phyloP scores from a whole-genome alignment of 2,329 filamentous ascomycete genomes.

The Nemania abortiva region DNA sequence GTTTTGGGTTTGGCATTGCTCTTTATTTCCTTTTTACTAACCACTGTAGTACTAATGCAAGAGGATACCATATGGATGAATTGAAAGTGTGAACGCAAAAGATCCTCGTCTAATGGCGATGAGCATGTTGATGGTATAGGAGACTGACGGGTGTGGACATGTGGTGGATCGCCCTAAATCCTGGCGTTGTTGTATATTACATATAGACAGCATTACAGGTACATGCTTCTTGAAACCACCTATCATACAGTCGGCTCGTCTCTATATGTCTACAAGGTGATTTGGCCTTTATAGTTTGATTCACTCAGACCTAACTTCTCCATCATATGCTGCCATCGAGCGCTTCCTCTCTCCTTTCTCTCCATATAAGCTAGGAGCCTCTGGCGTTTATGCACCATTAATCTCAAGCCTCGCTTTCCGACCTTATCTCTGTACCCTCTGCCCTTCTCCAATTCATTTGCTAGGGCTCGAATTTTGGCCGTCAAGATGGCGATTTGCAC shows the following conservation, averaged over 20 bases:
- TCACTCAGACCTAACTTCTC: slow-evolving; percentile 86
- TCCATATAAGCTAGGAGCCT: slow-evolving; percentile 89
- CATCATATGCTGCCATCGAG: slow-evolving; percentile 88
- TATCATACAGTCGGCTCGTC: slow-evolving; percentile 43
- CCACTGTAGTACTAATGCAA: slow-evolving; percentile 61
- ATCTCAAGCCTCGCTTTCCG: slow-evolving; percentile 89
- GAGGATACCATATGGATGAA: slow-evolving; percentile 50
- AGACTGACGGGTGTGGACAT: slow-evolving; percentile 17
- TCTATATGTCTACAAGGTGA: slow-evolving; percentile 70
- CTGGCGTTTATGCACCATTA: slow-evolving; percentile 89
- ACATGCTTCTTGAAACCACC: slow-evolving; percentile 43
- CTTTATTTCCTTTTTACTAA: slow-evolving; percentile 47
- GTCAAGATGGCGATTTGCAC: slow-evolving; percentile 98
- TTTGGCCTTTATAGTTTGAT: slow-evolving; percentile 91
- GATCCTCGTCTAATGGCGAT: slow-evolving; percentile 36
- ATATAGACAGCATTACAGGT: slow-evolving; percentile 52
- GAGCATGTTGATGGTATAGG: slow-evolving; percentile 25
- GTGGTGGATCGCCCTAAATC: slow-evolving; percentile 27
- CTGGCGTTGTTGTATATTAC: slow-evolving; percentile 55
- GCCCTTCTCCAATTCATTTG: slow-evolving; percentile 75
- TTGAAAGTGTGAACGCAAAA: slow-evolving; percentile 33
- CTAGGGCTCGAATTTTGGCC: slow-evolving; percentile 87
- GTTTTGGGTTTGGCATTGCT: slow-evolving; percentile 38
- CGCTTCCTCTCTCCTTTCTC: slow-evolving; percentile 89
- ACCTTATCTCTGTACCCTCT: slow-evolving; percentile 86